phyloP scores from a whole-genome alignment of 2,329 filamentous ascomycete genomes.

The Ceratocystis cubensis region DNA sequence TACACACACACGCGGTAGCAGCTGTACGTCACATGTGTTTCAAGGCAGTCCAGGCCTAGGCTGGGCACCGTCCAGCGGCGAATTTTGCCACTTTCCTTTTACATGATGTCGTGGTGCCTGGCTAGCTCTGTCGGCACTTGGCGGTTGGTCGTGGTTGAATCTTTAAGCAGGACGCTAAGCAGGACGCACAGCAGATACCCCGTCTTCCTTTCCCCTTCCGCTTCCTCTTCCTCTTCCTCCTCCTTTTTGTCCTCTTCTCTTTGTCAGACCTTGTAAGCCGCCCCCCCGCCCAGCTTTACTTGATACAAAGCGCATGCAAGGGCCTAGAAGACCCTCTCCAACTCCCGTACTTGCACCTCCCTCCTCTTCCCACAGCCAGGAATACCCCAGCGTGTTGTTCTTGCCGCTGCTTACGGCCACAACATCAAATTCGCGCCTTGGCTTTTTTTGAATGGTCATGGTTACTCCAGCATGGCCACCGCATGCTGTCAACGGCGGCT shows the following conservation, averaged over 20 bases:
- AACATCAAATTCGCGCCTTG: not conserved
- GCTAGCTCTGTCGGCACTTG: not conserved
- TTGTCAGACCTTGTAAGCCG: not conserved
- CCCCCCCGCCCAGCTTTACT: not conserved
- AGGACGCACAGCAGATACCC: not conserved
- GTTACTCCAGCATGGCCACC: no score
- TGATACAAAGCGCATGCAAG: not conserved
- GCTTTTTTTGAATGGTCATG: not conserved
- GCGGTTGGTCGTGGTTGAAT: not conserved
- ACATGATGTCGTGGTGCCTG: not conserved
- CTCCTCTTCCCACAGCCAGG: not conserved
- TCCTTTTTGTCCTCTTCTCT: not conserved
- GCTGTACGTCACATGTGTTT: not conserved
- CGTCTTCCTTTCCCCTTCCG: not conserved
- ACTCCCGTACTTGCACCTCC: not conserved
- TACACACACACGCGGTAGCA: constrained; percentile 1
- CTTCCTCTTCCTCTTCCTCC: not conserved
- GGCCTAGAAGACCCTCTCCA: not conserved
- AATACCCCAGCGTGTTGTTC: not conserved
- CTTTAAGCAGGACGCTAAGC: not conserved
- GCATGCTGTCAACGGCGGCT: not conserved
- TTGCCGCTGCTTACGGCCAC: not conserved
- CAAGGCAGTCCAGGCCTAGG: not conserved
- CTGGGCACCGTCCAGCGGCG: not conserved
- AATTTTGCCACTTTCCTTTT: not conserved